These are phyloP conservation scores for Marchantia paleacea DNA, from an alignment of 225 moss, liverwort and hornwort genomes.

Conservation along the genomic window DNA sequence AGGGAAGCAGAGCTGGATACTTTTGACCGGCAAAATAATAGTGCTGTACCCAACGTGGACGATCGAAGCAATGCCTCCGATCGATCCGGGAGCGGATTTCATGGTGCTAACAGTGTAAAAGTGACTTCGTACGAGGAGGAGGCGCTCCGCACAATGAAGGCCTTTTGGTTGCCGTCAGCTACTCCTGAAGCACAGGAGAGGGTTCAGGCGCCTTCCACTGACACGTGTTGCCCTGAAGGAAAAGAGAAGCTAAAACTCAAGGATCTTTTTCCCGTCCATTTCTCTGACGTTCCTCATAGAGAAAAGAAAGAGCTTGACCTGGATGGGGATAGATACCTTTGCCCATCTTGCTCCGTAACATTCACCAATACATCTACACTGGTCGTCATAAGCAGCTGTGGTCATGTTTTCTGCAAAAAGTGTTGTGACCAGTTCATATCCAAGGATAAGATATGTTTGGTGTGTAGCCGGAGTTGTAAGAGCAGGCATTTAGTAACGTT, in stretches of 20 bases:
- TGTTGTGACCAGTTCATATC: slow-evolving; percentile 85
- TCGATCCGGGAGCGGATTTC: slow-evolving; percentile 51
- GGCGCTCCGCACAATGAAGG: slow-evolving; percentile 92
- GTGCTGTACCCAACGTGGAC: slow-evolving; percentile 70
- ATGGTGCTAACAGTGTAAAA: slow-evolving; percentile 76
- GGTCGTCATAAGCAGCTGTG: slow-evolving; percentile 66
- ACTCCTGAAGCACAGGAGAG: slow-evolving; percentile 76
- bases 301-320: slow-evolving; percentile 67
- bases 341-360: slow-evolving; percentile 90
- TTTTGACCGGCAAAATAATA: slow-evolving; percentile 78
- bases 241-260: slow-evolving; percentile 91
- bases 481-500: slow-evolving; percentile 60
- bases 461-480: slow-evolving; percentile 78
- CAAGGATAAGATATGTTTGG: slow-evolving; percentile 64
- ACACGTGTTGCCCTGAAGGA: slow-evolving; percentile 80
- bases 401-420: slow-evolving; percentile 84
- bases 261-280: slow-evolving; percentile 67
- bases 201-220: slow-evolving; percentile 61
- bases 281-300: slow-evolving; percentile 62
- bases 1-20: slow-evolving; percentile 72
- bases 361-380: slow-evolving; percentile 81
- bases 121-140: slow-evolving; percentile 89
- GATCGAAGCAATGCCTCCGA: slow-evolving; percentile 33
- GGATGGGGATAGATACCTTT: slow-evolving; percentile 58
- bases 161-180: slow-evolving; percentile 92